Base-by-base conservation (phyloP, 257 asterid species). In the Solanum rostratum region DNA sequence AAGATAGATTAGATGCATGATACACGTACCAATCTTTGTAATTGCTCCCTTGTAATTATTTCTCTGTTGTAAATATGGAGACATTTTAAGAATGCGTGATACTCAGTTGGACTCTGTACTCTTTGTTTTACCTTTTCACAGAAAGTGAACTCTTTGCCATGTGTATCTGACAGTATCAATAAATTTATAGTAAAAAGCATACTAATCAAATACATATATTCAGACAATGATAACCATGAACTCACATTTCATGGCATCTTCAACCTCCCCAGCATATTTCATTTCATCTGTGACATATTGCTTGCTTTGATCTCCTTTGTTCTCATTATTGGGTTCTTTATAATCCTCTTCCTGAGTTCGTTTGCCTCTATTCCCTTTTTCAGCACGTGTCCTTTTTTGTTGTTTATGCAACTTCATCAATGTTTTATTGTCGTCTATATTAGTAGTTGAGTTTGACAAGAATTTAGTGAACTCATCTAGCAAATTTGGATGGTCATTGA, bases 61-160 rank as follows among this genome's bases (percentile, higher is more conserved):
- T 97, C 99, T 85, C 92, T 91, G 90, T 97, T 94, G 89, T 93
- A 97, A 84, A 97, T 92, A 88, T 93, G 92, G 88, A 97, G 99
- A 88, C 99, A 97, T 84, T 97, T 94, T 91, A 97, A 90, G 88
- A 97, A 97, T 55, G 95, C 96, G 89, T 97, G 99, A 91, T 95
- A 97, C 88, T 93, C 98, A 52, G 93, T 97, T 15, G 94, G 92
- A 89, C 91, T 92, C 71, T n/a, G 89, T 79, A 97, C 88, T 85
- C 93, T 92, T 89, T 94, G 99, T 88, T 95, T 97, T 81, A 97
- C 99, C 87, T 93, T 90, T 84, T 97, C 99, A 92, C 98, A 95
- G 84, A 97, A 97, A 71, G 89, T 78, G 89, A 94, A 94, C 89
- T 93, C 99, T 49, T 87, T 88, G 87, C 90, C 91, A 88, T 92